Percentiles rank a stretch among this genome's conserved stretches.
Conservation (phyloP, 2,329 filamentous ascomycete genomes). For the Aspergillus tamarii region DNA sequence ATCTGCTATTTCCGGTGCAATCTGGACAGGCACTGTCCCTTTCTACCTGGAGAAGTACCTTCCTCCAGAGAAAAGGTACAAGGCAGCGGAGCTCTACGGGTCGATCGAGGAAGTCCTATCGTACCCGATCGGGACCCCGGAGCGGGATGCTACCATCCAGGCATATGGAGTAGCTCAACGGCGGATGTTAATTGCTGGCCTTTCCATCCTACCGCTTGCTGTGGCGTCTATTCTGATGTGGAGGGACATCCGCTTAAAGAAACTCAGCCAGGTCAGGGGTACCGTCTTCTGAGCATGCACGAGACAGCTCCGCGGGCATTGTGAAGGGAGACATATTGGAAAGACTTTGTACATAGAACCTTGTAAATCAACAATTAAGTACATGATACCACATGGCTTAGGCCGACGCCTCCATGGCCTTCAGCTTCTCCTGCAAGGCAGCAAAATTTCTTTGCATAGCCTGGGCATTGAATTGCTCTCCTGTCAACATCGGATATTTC, state of each 20-base stretch:
- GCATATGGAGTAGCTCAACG: slow-evolving; percentile 54
- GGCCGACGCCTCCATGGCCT: slow-evolving; percentile 18
- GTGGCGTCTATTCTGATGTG: slow-evolving; percentile 8
- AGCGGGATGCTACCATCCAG: slow-evolving; percentile 48
- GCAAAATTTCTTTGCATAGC: slow-evolving; percentile 62
- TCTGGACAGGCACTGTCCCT: slow-evolving; percentile 29
- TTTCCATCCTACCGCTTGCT: slow-evolving; percentile 9
- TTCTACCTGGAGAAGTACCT: slow-evolving; percentile 20
- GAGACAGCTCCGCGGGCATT: neutral
- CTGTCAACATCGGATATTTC: slow-evolving; percentile 65
- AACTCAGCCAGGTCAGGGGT: slow-evolving; percentile 13
- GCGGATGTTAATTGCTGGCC: slow-evolving; percentile 44
- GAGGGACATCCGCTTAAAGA: slow-evolving; percentile 13
- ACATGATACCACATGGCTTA: neutral
- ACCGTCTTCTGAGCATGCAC: slow-evolving; percentile 8
- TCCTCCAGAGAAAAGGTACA: slow-evolving; percentile 19
- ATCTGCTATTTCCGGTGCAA: slow-evolving; percentile 26
- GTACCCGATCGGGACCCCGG: slow-evolving; percentile 47
- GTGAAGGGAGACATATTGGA: neutral
- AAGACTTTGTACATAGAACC: neutral
- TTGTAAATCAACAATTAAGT: neutral
- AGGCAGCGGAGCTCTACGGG: slow-evolving; percentile 21
- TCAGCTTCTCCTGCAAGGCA: slow-evolving; percentile 55
- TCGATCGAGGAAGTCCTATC: slow-evolving; percentile 18
- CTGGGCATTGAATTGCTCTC: slow-evolving; percentile 61